A percentile compares a stretch with the other conserved stretches of the same genome.
These are phyloP conservation scores for Nitzschia palea DNA, from an alignment of 108 stramenopile species.

Conservation along the genomic window DNA sequence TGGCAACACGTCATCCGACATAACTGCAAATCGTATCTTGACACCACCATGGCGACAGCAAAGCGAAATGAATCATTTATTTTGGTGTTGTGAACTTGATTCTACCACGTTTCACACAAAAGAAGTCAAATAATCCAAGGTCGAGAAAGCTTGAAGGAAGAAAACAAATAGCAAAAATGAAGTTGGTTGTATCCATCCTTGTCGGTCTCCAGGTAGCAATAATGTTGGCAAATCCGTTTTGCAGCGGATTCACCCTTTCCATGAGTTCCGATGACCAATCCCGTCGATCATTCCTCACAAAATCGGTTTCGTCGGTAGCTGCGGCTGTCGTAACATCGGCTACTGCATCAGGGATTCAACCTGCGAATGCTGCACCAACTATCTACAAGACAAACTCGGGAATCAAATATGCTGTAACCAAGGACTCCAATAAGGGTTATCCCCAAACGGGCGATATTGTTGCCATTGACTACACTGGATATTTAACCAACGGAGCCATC, in stretches of 20 bases:
- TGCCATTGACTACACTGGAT: conserved; percentile 88
- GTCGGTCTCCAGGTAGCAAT: no score
- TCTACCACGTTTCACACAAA: no score
- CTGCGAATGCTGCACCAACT: conserved; percentile 46
- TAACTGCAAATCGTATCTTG: no score
- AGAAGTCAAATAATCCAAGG: no score
- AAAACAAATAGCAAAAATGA: no score
- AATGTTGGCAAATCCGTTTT: no score
- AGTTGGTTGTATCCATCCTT: no score
- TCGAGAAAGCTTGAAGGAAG: no score
- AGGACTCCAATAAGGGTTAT: conserved; percentile 43
- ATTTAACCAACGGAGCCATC: conserved; percentile 74
- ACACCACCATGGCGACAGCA: no score
- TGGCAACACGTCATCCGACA: no score
- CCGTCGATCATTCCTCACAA: conserved; percentile 2
- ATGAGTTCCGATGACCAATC: neutral
- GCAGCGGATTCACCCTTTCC: conserved; percentile 9
- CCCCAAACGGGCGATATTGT: conserved; percentile 77
- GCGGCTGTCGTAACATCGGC: neutral
- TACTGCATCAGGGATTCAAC: neutral
- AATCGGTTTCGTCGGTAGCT: conserved; percentile 4
- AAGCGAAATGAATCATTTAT: no score
- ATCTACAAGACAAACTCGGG: conserved; percentile 65
- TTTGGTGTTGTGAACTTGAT: no score
- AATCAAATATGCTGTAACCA: conserved; percentile 76